phyloP scores from a whole-genome alignment of 2,329 filamentous ascomycete genomes.

The Hypoxylon sp. region DNA sequence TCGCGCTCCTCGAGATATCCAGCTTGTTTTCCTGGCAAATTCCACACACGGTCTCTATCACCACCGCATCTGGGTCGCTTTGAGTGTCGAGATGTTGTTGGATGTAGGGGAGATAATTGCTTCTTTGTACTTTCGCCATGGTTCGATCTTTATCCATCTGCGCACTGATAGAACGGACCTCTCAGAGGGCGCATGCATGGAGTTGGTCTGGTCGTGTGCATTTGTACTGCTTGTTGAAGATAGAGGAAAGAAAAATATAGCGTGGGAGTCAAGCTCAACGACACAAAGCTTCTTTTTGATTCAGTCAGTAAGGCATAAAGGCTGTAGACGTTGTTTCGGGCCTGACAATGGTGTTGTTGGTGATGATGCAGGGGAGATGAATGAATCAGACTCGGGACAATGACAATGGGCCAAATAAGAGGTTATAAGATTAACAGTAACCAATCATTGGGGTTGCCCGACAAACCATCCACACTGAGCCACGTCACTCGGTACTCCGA shows the following conservation, averaged over 20 bases:
- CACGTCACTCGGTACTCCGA: slow-evolving; percentile 30
- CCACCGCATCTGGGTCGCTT: slow-evolving; percentile 16
- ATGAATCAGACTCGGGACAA: slow-evolving; percentile 19
- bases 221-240: slow-evolving; percentile 35
- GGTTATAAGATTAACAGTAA: slow-evolving; percentile 6
- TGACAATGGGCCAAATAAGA: slow-evolving; percentile 32
- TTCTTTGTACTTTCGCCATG: slow-evolving; percentile 40
- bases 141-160: slow-evolving; percentile 27
- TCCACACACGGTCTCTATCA: slow-evolving; percentile 41
- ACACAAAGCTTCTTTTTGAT: slow-evolving; percentile 29
- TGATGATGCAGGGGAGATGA: slow-evolving; percentile 12
- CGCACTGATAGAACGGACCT: slow-evolving; percentile 8
- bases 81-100: slow-evolving; percentile 44
- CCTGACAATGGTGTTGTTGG: slow-evolving; percentile 33
- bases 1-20: slow-evolving; percentile 43
- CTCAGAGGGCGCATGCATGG: background rate
- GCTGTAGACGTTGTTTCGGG: background rate
- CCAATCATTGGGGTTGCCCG: slow-evolving; percentile 23
- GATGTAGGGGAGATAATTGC: slow-evolving; percentile 48
- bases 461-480: slow-evolving; percentile 27
- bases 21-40: slow-evolving; percentile 43
- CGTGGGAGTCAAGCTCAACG: background rate
- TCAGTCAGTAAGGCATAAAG: slow-evolving; percentile 38
- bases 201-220: slow-evolving; percentile 20
- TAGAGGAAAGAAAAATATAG: slow-evolving; percentile 7